Evolutionary conservation across 495 filamentous ascomycete species (phyloP).

Genomic region (Achaetomiella virescens): DNA sequence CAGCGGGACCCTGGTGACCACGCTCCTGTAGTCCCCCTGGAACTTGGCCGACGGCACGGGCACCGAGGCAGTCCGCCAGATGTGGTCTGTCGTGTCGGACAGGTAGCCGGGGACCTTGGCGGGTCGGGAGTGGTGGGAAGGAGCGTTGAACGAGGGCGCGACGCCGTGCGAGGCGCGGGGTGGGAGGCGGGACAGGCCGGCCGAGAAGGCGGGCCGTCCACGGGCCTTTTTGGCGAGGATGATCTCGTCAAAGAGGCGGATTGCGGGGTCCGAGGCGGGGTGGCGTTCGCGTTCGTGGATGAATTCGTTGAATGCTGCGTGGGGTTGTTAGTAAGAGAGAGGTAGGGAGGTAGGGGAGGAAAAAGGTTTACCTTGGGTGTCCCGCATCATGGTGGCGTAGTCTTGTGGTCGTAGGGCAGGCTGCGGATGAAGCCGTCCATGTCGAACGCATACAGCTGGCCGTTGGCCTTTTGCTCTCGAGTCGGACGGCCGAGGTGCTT

Average conservation of each 20-base stretch:
- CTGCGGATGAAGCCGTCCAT: slow-evolving; percentile 90
- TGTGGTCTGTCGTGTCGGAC: slow-evolving; percentile 78
- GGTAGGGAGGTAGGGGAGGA: background rate
- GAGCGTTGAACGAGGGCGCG: slow-evolving; percentile 23
- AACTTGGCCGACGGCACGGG: slow-evolving; percentile 68
- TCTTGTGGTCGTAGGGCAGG: slow-evolving; percentile 86
- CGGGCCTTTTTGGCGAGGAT: slow-evolving; percentile 91
- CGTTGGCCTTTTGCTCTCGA: slow-evolving; percentile 77
- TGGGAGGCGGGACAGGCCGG: slow-evolving; percentile 48
- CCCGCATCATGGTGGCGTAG: slow-evolving; percentile 78
- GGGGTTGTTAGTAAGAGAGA: background rate
- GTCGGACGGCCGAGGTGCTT: slow-evolving; percentile 70
- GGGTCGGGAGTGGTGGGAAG: background rate
- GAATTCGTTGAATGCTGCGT: slow-evolving; percentile 85
- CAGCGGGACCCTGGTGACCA: slow-evolving; percentile 60
- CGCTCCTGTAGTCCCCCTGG: slow-evolving; percentile 54
- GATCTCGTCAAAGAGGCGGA: slow-evolving; percentile 91
- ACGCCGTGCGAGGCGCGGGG: slow-evolving; percentile 40
- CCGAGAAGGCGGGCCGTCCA: slow-evolving; percentile 50
- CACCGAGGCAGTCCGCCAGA: slow-evolving; percentile 86
- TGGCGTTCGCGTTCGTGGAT: slow-evolving; percentile 82
- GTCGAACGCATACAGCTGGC: slow-evolving; percentile 86
- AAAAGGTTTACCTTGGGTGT: slow-evolving; percentile 72
- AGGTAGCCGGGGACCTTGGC: slow-evolving; percentile 62
- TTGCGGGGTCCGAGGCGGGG: slow-evolving; percentile 50